Percentiles rank a stretch among this genome's conserved stretches.
Conservation (phyloP, 2,329 filamentous ascomycete species). For the Trichoderma sp. region DNA sequence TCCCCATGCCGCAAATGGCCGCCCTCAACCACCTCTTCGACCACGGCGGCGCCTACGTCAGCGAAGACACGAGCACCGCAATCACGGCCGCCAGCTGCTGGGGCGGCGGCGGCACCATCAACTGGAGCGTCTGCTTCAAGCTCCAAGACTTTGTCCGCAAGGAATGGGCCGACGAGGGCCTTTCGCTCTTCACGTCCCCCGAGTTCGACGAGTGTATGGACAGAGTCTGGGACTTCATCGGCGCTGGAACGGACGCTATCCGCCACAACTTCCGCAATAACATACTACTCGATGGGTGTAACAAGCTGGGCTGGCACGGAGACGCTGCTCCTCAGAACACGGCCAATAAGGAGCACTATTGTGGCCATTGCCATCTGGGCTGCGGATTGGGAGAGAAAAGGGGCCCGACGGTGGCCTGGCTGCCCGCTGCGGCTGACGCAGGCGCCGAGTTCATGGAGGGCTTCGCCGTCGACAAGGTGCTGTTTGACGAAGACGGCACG, state of each 20-base stretch:
- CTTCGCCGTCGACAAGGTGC: conserved; percentile 68
- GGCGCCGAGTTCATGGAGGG: conserved; percentile 85
- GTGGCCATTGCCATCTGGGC: conserved; percentile 64
- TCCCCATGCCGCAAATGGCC: conserved; percentile 70
- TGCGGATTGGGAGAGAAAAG: conserved; percentile 72
- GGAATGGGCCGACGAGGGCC: conserved; percentile 73
- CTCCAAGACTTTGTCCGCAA: conserved; percentile 75
- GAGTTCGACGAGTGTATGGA: conserved; percentile 80
- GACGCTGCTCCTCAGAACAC: conserved; percentile 78
- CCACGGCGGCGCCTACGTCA: conserved; percentile 58
- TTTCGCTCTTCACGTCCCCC: conserved; percentile 71
- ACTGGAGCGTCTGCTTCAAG: conserved; percentile 70
- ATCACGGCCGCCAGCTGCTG: conserved; percentile 71
- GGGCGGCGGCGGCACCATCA: conserved; percentile 86
- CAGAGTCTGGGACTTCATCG: conserved; percentile 76
- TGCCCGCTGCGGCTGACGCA: conserved; percentile 75
- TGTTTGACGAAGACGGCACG: conserved; percentile 63
- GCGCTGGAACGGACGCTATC: conserved; percentile 65
- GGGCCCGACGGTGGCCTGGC: conserved; percentile 73
- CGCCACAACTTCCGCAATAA: conserved; percentile 73
- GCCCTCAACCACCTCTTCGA: conserved; percentile 69
- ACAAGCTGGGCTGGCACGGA: conserved; percentile 71
- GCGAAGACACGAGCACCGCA: conserved; percentile 58
- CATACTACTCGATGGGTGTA: conserved; percentile 72
- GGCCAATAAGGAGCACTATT: conserved; percentile 71